Percentiles rank a stretch among this genome's conserved stretches.
Evolutionary conservation across 345 rosid species (phyloP).

Genomic region (Erodium maritimum): DNA sequence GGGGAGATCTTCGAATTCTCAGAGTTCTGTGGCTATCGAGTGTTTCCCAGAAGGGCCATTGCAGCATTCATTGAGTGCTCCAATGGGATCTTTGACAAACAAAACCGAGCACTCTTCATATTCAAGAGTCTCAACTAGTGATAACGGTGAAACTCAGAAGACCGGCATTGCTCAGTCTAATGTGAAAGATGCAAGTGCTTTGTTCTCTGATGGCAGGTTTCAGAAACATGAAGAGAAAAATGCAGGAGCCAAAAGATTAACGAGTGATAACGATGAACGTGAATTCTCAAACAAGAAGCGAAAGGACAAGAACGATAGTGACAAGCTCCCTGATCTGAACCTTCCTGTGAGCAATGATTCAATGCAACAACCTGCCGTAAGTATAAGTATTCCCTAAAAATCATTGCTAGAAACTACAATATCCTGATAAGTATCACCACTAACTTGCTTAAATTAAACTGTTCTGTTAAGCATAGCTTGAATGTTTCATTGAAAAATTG

Average conservation of each 20-base stretch:
- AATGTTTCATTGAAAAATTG: too few relatives aligned
- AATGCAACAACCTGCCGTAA: conserved; percentile 12
- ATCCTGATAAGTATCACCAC: conserved; percentile 1
- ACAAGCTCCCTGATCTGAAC: conserved; percentile 32
- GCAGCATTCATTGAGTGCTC: conserved; percentile 11
- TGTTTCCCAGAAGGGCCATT: conserved; percentile 7
- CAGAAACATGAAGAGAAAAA: not conserved
- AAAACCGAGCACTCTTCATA: conserved; percentile 11
- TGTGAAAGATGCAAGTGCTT: conserved; percentile 1
- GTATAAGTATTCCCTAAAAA: conserved; percentile 4
- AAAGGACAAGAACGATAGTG: conserved; percentile 17
- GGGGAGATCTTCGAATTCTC: conserved; percentile 13
- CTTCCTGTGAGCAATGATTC: conserved; percentile 17
- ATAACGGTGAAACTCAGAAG: conserved; percentile 12
- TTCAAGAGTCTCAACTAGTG: conserved; percentile 12
- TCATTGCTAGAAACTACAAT: conserved; percentile 1
- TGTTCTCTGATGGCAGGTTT: too few relatives aligned
- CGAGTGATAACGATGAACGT: conserved; percentile 2
- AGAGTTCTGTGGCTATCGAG: conserved; percentile 9
- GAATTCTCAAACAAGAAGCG: conserved; percentile 9
- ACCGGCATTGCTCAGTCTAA: conserved; percentile 10
- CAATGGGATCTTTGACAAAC: conserved; percentile 15
- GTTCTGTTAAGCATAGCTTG: too few relatives aligned
- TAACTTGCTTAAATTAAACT: not conserved
- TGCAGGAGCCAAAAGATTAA: conserved; percentile 7